These are phyloP conservation scores for Crithidia acanthocephali DNA, from an alignment of 208 protist genomes.

Conservation along the genomic window DNA sequence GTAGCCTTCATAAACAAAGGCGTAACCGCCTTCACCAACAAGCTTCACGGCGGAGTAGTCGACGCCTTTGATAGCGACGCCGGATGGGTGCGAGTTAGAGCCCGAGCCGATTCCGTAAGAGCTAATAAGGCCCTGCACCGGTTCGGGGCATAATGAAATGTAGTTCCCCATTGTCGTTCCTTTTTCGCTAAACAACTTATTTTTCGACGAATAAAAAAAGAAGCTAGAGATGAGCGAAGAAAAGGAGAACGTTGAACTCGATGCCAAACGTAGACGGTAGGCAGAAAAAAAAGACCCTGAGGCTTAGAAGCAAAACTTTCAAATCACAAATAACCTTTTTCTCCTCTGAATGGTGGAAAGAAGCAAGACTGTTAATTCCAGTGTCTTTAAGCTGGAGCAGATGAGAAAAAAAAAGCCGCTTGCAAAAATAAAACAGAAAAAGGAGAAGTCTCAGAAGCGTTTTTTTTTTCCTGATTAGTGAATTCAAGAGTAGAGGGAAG, in stretches of 20 bases:
- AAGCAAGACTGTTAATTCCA: too few species aligned
- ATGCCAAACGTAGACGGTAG: too few species aligned
- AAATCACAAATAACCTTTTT: too few species aligned
- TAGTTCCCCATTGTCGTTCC: conserved; percentile 40
- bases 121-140: conserved; percentile 24
- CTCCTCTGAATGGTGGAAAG: too few species aligned
- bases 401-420: too few species aligned
- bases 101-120: conserved; percentile 8
- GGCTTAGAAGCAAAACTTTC: too few species aligned
- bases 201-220: background rate
- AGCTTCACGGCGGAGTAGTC: conserved; percentile 53
- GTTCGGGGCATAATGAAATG: conserved; percentile 35
- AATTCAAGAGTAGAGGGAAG: too few species aligned
- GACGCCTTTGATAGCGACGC: conserved; percentile 48
- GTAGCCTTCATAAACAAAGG: conserved; percentile 64
- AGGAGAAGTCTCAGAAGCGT: too few species aligned
- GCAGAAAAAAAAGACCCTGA: too few species aligned
- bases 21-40: conserved; percentile 59
- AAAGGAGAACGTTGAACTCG: background rate
- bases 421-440: too few species aligned
- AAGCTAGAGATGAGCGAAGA: background rate
- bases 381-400: too few species aligned
- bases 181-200: background rate
- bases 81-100: conserved; percentile 24
- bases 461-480: too few species aligned